Conservation (phyloP, 1,284 basidiomycete genomes). For the Sporisorium graminicola region DNA sequence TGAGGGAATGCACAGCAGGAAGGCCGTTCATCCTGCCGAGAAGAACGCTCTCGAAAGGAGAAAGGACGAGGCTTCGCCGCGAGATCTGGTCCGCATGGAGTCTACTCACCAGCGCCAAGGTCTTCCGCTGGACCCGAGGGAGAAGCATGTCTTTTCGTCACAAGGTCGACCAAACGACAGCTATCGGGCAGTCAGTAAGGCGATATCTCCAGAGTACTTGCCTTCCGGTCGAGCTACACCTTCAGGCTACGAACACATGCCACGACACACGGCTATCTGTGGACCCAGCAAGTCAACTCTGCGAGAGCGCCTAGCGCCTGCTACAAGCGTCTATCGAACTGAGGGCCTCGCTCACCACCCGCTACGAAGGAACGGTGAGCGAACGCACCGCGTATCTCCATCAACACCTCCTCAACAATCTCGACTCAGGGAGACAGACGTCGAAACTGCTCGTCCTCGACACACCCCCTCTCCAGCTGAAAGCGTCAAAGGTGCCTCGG, state of each 20-base stretch:
- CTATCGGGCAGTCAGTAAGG: neutral
- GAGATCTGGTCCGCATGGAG: neutral
- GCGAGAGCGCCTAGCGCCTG: neutral
- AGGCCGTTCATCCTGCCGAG: neutral
- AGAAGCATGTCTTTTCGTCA: neutral
- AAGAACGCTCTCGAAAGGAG: neutral
- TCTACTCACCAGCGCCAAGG: neutral
- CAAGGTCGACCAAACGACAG: neutral
- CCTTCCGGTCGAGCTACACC: neutral
- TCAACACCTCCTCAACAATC: neutral
- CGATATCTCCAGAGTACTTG: neutral
- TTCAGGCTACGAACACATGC: neutral
- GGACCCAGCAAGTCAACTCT: neutral
- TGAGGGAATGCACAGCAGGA: neutral
- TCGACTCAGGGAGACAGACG: neutral
- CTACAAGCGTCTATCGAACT: neutral
- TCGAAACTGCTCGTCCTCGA: neutral
- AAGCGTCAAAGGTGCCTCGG: neutral
- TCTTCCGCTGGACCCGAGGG: neutral
- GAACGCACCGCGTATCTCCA: neutral
- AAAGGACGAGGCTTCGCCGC: neutral
- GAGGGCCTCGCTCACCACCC: neutral
- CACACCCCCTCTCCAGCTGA: neutral
- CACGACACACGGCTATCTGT: neutral
- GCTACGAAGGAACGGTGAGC: neutral